phyloP scores from a whole-genome alignment of 1,284 basidiomycete genomes.

The Polyporus tsugae region DNA sequence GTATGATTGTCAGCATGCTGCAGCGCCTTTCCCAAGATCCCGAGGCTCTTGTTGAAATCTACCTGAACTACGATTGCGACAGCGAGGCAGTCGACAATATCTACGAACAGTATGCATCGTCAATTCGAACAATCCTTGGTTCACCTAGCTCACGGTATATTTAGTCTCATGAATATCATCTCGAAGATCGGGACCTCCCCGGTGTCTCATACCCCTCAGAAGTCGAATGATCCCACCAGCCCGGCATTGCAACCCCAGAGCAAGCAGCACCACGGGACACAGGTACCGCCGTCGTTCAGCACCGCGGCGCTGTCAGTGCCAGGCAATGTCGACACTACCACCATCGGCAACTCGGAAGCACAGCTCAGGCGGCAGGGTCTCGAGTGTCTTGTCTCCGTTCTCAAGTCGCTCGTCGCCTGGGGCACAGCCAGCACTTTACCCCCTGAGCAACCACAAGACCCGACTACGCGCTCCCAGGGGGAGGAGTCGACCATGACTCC shows the following conservation, averaged over 20 bases:
- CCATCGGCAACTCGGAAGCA: slow-evolving; percentile 77
- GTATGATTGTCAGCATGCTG: slow-evolving; percentile 87
- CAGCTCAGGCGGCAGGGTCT: slow-evolving; percentile 89
- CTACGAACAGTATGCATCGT: slow-evolving; percentile 84
- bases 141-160: slow-evolving; percentile 3
- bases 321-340: slow-evolving; percentile 70
- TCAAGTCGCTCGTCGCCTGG: slow-evolving; percentile 92
- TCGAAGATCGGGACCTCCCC: slow-evolving; percentile 88
- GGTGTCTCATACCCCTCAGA: slow-evolving; percentile 55
- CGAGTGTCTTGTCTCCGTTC: slow-evolving; percentile 88
- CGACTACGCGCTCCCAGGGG: slow-evolving; percentile 52
- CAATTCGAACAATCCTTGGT: neutral
- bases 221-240: slow-evolving; percentile 64
- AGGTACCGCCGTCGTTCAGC: slow-evolving; percentile 68
- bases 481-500: slow-evolving; percentile 63
- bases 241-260: slow-evolving; percentile 63
- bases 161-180: slow-evolving; percentile 90
- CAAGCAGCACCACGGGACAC: slow-evolving; percentile 51
- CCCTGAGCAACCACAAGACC: slow-evolving; percentile 53
- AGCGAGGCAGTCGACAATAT: slow-evolving; percentile 93
- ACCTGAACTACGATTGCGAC: slow-evolving; percentile 98
- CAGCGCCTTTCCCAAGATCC: slow-evolving; percentile 92
- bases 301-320: slow-evolving; percentile 76
- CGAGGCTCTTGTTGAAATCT: slow-evolving; percentile 95
- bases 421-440: slow-evolving; percentile 63